phyloP scores from a whole-genome alignment of 352 stramenopile species.

The Globisporangium orthogonon region DNA sequence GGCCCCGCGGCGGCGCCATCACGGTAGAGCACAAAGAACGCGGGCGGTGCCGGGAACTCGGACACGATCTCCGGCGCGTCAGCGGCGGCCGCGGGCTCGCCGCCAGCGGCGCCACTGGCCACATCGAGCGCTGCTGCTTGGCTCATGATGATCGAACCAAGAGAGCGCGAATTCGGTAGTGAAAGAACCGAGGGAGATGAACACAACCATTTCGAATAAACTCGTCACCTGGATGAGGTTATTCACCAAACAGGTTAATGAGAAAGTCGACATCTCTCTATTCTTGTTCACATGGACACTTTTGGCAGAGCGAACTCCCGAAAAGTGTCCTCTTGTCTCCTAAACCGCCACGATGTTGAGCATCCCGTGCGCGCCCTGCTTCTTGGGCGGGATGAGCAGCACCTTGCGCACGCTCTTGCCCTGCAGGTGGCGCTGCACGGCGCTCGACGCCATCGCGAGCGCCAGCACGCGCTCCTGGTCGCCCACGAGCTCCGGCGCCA shows the following conservation, averaged over 20 bases:
- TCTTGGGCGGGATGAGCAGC: conserved; percentile 78
- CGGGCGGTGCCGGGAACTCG: conserved; percentile 73
- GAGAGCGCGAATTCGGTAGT: neutral
- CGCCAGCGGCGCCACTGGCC: neutral
- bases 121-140: neutral
- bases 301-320: neutral
- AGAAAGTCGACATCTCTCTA: neutral
- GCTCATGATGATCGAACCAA: conserved; percentile 9
- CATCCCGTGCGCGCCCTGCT: conserved; percentile 63
- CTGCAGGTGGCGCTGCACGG: conserved; percentile 63
- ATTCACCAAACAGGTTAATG: neutral
- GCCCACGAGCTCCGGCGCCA: conserved; percentile 35
- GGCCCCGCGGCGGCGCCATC: conserved; percentile 45
- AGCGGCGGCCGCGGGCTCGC: conserved; percentile 7
- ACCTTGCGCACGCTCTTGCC: conserved; percentile 61
- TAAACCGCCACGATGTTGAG: conserved; percentile 63
- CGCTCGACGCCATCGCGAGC: conserved; percentile 43
- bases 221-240: no score
- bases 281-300: neutral
- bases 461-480: conserved; percentile 60
- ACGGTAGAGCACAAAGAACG: conserved; percentile 70
- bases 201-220: neutral
- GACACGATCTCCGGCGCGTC: conserved; percentile 79
- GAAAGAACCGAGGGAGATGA: neutral
- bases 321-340: neutral